phyloP scores from a whole-genome alignment of 2,329 filamentous ascomycete genomes.

The Pseudopyrenochaeta lycopersici region DNA sequence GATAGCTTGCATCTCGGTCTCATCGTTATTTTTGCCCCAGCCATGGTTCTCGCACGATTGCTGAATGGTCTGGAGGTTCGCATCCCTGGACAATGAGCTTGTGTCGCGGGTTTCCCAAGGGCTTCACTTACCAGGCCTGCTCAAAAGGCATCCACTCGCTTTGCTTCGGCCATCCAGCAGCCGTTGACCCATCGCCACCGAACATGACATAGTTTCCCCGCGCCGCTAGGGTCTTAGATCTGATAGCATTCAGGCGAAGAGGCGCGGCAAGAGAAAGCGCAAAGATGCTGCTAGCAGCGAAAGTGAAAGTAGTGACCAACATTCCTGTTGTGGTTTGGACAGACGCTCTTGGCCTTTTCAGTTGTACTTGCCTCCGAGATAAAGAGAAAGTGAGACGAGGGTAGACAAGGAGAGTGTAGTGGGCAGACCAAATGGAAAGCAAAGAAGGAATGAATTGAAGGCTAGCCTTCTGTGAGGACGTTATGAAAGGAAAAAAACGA shows the following conservation, averaged over 20 bases:
- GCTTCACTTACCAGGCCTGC: constrained; percentile 34
- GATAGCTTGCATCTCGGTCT: constrained; percentile 50
- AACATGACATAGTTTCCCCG: constrained; percentile 34
- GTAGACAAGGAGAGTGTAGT: background rate
- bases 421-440: background rate
- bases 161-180: constrained; percentile 49
- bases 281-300: constrained; percentile 41
- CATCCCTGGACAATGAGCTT: constrained; percentile 27
- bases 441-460: background rate
- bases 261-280: constrained; percentile 34
- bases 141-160: constrained; percentile 49
- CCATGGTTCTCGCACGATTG: constrained; percentile 47
- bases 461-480: background rate
- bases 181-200: constrained; percentile 47
- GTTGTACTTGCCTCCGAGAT: background rate
- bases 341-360: background rate
- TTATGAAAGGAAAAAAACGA: background rate
- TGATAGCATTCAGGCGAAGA: constrained; percentile 13
- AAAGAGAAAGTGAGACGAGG: constrained; percentile 3
- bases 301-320: constrained; percentile 24
- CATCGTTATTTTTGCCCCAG: constrained; percentile 48
- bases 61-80: constrained; percentile 48
- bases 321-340: constrained; percentile 23
- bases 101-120: background rate
- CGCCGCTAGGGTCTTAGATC: constrained; percentile 20